Percentiles rank a stretch among this genome's conserved stretches.
These are phyloP conservation scores for Aureobasidium sp. DNA, from an alignment of 2,329 filamentous ascomycete genomes.

Conservation along the genomic window DNA sequence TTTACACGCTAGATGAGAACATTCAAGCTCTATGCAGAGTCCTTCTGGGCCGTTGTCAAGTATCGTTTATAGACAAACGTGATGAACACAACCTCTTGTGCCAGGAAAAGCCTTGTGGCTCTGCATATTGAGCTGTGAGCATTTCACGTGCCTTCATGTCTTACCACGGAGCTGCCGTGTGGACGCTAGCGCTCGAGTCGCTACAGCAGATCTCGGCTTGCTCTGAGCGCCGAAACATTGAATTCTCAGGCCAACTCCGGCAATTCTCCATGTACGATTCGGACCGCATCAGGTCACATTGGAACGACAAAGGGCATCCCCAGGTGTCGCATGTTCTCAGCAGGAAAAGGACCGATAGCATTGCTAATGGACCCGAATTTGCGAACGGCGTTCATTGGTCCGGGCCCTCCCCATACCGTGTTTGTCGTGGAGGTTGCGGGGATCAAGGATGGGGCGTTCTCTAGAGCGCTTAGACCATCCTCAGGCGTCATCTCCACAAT, in stretches of 20 bases:
- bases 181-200: constrained; percentile 1
- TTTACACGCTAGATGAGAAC: background rate
- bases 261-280: background rate
- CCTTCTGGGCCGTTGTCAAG: background rate
- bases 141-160: background rate
- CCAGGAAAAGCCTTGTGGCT: background rate
- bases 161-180: constrained; percentile 6
- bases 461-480: background rate
- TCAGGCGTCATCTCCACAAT: constrained; percentile 2
- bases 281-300: constrained; percentile 3
- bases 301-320: background rate
- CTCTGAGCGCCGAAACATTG: background rate
- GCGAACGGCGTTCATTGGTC: background rate
- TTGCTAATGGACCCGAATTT: constrained; percentile 2
- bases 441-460: constrained; percentile 4
- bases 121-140: constrained; percentile 10
- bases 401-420: constrained; percentile 2
- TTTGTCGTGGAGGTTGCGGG: background rate
- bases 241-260: background rate
- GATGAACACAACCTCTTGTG: background rate
- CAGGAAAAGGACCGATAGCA: constrained; percentile 7
- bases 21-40: background rate
- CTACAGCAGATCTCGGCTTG: constrained; percentile 5
- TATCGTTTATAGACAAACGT: background rate
- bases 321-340: background rate